Evolutionary conservation across 805 yeast species (phyloP).

Genomic region (Metschnikowia cubensis): DNA sequence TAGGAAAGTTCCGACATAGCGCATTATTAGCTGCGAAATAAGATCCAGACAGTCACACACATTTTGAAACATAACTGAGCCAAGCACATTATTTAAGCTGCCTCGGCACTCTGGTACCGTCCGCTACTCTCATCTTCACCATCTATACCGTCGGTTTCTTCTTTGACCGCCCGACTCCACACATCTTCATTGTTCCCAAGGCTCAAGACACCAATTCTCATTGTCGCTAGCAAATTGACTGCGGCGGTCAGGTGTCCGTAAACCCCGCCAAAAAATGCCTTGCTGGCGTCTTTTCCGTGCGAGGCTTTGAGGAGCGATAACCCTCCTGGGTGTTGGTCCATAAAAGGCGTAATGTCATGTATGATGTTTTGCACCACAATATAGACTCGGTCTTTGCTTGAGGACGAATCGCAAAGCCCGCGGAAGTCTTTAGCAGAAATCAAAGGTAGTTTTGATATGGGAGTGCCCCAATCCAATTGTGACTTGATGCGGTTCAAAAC

Average conservation of each 20-base stretch:
- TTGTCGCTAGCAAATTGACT: constrained; percentile 81
- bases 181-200: constrained; percentile 79
- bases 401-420: constrained; percentile 31
- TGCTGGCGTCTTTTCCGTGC: constrained; percentile 90
- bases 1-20: neutral
- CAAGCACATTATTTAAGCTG: constrained; percentile 7
- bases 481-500: constrained; percentile 72
- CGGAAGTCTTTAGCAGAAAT: constrained; percentile 46
- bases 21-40: constrained; percentile 4
- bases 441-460: constrained; percentile 80
- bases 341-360: constrained; percentile 88
- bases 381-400: constrained; percentile 50
- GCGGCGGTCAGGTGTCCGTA: constrained; percentile 93
- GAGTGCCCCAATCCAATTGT: constrained; percentile 89
- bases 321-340: constrained; percentile 94
- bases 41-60: neutral
- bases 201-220: constrained; percentile 85
- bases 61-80: neutral
- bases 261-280: constrained; percentile 93
- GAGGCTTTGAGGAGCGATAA: constrained; percentile 70
- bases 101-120: constrained; percentile 15
- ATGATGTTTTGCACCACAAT: constrained; percentile 88
- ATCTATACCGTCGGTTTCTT: constrained; percentile 47
- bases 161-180: constrained; percentile 70
- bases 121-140: constrained; percentile 11